Evolutionary conservation across 2,329 filamentous ascomycete species (phyloP).

Genomic region (Arachnomyces sp.): DNA sequence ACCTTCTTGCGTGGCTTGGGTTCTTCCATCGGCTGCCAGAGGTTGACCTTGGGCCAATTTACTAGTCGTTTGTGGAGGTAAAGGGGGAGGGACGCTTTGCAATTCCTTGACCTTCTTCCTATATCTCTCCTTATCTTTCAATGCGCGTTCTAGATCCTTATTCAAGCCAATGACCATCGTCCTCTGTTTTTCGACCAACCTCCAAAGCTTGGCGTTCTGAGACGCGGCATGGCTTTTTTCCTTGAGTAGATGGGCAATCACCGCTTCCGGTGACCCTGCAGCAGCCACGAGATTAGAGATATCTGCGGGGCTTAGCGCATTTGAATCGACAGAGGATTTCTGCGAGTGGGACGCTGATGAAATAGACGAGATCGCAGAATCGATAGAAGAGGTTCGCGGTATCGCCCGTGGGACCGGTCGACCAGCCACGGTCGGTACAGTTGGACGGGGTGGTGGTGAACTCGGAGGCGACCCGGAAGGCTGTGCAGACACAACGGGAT

Average conservation of each 20-base stretch:
- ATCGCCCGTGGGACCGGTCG: constrained; percentile 29
- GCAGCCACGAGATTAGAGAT: constrained; percentile 71
- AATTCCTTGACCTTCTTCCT: constrained; percentile 81
- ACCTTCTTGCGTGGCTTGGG: not conserved
- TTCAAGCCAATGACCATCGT: constrained; percentile 90
- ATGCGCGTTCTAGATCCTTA: constrained; percentile 80
- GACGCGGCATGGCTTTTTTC: constrained; percentile 84
- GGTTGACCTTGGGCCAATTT: too few species aligned
- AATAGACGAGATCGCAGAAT: constrained; percentile 79
- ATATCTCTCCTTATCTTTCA: constrained; percentile 94
- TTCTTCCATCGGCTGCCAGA: too few species aligned
- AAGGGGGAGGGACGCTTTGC: constrained; percentile 40
- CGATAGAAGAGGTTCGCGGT: constrained; percentile 78
- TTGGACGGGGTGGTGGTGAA: constrained; percentile 8
- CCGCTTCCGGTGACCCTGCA: constrained; percentile 80
- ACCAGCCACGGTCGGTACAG: constrained; percentile 16
- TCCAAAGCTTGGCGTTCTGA: constrained; percentile 91
- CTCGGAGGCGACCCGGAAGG: not conserved
- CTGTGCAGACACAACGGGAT: too few species aligned
- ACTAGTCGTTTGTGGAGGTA: constrained; percentile 15
- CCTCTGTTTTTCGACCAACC: constrained; percentile 90
- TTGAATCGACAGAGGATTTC: constrained; percentile 51
- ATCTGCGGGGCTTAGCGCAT: constrained; percentile 58
- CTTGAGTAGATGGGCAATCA: constrained; percentile 79
- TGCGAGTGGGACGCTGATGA: constrained; percentile 54